phyloP scores from a whole-genome alignment of 2,329 filamentous ascomycete species.

The Cladophialophora yegresii region DNA sequence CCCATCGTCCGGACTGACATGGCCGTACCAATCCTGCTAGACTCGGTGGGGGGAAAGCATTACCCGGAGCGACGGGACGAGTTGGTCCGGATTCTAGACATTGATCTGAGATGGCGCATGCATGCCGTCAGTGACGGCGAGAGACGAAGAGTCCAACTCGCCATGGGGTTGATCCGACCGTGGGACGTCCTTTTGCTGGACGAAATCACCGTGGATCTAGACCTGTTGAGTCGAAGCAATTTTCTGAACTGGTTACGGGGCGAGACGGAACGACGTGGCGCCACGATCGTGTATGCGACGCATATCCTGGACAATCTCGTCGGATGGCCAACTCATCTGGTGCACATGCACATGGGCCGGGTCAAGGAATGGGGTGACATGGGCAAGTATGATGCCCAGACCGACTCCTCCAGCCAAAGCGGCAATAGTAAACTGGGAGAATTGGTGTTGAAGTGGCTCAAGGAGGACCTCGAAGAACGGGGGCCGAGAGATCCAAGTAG shows the following conservation, averaged over 20 bases:
- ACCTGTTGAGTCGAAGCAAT: constrained; percentile 78
- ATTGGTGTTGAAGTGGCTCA: constrained; percentile 84
- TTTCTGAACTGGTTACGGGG: constrained; percentile 83
- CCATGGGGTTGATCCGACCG: constrained; percentile 89
- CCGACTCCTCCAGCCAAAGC: constrained; percentile 37
- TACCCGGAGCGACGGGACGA: constrained; percentile 83
- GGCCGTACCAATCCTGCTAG: constrained; percentile 80
- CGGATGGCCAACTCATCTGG: constrained; percentile 90
- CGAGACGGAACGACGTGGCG: constrained; percentile 79
- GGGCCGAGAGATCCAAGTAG: constrained; percentile 32
- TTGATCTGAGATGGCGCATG: constrained; percentile 91
- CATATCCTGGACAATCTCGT: constrained; percentile 96
- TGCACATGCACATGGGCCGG: constrained; percentile 88
- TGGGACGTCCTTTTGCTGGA: constrained; percentile 91
- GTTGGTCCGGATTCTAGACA: constrained; percentile 82
- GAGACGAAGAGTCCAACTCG: constrained; percentile 84
- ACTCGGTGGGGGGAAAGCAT: constrained; percentile 80
- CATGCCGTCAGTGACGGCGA: constrained; percentile 94
- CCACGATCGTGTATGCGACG: constrained; percentile 95
- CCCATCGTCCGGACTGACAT: constrained; percentile 95
- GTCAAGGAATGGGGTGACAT: constrained; percentile 84
- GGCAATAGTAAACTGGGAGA: constrained; percentile 86
- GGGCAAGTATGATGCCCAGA: constrained; percentile 60
- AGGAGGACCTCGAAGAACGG: constrained; percentile 44
- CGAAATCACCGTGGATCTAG: constrained; percentile 95